These are phyloP conservation scores for Aspergillus chevalieri DNA, from an alignment of 2,329 filamentous ascomycete species.

Conservation along the genomic window DNA sequence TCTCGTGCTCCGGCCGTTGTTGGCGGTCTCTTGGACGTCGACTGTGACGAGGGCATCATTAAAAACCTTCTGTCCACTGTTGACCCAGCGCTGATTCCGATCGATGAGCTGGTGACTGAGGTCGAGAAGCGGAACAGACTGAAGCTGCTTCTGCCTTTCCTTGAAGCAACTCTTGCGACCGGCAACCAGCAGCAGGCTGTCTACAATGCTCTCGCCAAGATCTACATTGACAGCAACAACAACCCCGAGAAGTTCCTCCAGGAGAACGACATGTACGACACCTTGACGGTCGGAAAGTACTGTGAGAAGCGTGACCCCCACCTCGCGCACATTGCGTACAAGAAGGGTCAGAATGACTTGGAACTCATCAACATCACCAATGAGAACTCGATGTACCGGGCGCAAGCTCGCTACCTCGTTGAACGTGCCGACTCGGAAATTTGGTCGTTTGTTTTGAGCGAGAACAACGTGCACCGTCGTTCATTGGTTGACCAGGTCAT, in stretches of 20 bases:
- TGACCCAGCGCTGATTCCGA: constrained; percentile 76
- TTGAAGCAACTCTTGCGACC: constrained; percentile 80
- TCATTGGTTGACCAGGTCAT: constrained; percentile 95
- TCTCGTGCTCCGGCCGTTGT: constrained; percentile 84
- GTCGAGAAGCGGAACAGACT: constrained; percentile 95
- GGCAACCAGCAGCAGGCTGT: constrained; percentile 96
- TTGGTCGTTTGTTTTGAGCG: constrained; percentile 89
- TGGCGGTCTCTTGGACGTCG: constrained; percentile 88
- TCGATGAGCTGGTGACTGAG: constrained; percentile 87
- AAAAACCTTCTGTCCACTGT: constrained; percentile 84
- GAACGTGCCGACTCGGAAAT: constrained; percentile 85
- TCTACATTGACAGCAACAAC: constrained; percentile 98
- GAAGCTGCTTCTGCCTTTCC: constrained; percentile 91
- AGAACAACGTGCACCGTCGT: constrained; percentile 91
- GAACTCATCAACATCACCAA: constrained; percentile 98
- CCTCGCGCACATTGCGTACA: constrained; percentile 87
- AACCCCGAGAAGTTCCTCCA: constrained; percentile 96
- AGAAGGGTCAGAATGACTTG: constrained; percentile 93
- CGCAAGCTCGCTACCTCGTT: constrained; percentile 90
- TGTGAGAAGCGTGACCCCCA: constrained; percentile 98
- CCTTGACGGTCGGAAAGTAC: constrained; percentile 88
- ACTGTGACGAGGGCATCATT: constrained; percentile 95
- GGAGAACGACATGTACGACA: constrained; percentile 95
- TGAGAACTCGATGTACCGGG: constrained; percentile 99
- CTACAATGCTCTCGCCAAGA: constrained; percentile 96